Evolutionary conservation across 805 yeast species (phyloP).

Genomic region (Soucietia sequanensis): DNA sequence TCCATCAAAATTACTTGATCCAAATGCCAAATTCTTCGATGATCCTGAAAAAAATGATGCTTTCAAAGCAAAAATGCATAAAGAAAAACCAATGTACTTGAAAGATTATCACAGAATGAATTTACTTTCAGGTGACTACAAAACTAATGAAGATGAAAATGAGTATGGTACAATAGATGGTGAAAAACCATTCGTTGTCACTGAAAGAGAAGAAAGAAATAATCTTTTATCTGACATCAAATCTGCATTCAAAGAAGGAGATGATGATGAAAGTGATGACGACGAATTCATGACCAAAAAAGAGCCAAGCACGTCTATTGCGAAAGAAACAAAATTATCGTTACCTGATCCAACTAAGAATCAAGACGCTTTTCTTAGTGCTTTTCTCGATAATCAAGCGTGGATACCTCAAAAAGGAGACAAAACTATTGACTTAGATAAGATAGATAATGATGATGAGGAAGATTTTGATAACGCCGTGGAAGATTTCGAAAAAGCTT

Average conservation of each 20-base stretch:
- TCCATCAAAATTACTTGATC: slow-evolving; percentile 65
- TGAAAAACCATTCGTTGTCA: slow-evolving; percentile 69
- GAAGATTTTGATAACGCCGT: slow-evolving; percentile 91
- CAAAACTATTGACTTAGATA: slow-evolving; percentile 51
- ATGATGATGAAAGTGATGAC: slow-evolving; percentile 42
- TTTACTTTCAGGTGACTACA: slow-evolving; percentile 63
- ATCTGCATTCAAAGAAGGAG: slow-evolving; percentile 52
- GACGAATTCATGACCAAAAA: slow-evolving; percentile 62
- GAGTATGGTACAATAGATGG: slow-evolving; percentile 46
- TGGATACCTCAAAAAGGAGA: slow-evolving; percentile 83
- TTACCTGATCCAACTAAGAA: slow-evolving; percentile 63
- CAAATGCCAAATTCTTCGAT: slow-evolving; percentile 70
- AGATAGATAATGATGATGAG: slow-evolving; percentile 57
- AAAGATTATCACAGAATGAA: slow-evolving; percentile 91
- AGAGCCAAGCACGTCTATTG: slow-evolving; percentile 17
- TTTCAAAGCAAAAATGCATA: slow-evolving; percentile 16
- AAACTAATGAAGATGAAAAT: slow-evolving; percentile 51
- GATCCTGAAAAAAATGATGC: slow-evolving; percentile 45
- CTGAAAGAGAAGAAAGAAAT: slow-evolving; percentile 71
- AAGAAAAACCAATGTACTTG: slow-evolving; percentile 68
- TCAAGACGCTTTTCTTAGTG: slow-evolving; percentile 68
- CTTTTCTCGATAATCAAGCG: slow-evolving; percentile 73
- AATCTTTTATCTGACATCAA: slow-evolving; percentile 78
- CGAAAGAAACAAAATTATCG: slow-evolving; percentile 19
- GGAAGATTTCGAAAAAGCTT: slow-evolving; percentile 87